Evolutionary conservation across 768 basidiomycete species (phyloP), one percentile per base, ranked within the genome.

Genomic region (Pleurotus pulmonarius): DNA sequence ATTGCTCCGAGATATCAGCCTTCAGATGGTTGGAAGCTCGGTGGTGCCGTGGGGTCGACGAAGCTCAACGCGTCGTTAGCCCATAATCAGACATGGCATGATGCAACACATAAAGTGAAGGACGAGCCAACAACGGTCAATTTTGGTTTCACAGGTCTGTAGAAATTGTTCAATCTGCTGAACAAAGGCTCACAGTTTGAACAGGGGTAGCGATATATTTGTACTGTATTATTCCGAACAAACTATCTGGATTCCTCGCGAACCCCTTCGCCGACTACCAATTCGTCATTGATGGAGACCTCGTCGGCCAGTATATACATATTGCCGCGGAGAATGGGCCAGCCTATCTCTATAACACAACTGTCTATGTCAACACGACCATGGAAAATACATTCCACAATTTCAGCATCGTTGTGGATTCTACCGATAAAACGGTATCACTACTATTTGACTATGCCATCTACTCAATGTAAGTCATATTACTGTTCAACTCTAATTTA

Each of bases 211-310:
- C 29, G 29, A 29, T 29, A 29, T 29, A 29, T 29, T 8, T 29
- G 29, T 29, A 29, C 29, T 29, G 29, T 8, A 11, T 29, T 29
- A 29, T 29, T 7, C 29, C 29, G 29, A 29, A 29, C 29, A 29
- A 11, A 29, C 29, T 11, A 29, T 29, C 29, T 29, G 29, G 29
- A 29, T 9, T 11, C 2, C 20, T 25, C 7, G 6, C 29, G 29
- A 29, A 29, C 29, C 8, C 29, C 29, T 29, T 29, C 9, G 59
- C 63, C 13, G 45, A 40, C 9, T 52, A 40, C 7, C 59, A 60
- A 38, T 62, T 64, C 24, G 53, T 49, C n/a, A 49, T 64, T 24
- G 61, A 64, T 44, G 55, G 56, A 29, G 8, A 44, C 18, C 9
- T 38, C 5, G 34, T 46, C 12, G 59, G 56, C 9, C 11, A 11